Conservation (phyloP, 2,329 filamentous ascomycete species). For the Exophiala sp. region DNA sequence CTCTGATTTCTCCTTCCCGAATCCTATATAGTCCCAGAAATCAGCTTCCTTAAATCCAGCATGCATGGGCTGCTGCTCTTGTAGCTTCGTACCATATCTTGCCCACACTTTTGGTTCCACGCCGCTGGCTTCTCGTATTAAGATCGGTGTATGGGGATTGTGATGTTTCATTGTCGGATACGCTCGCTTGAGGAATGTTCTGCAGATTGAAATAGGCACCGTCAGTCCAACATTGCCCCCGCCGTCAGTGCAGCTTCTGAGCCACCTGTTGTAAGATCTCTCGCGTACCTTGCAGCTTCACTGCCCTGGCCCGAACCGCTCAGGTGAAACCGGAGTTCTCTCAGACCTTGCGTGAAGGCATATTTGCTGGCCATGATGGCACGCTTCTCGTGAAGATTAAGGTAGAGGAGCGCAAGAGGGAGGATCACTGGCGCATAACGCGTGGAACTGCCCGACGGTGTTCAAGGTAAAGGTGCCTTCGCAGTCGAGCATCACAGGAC, state of each 20-base stretch:
- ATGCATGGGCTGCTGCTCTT: background rate
- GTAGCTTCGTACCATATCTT: constrained; percentile 66
- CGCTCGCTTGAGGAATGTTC: constrained; percentile 80
- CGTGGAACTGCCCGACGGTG: no score
- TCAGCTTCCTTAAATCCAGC: constrained; percentile 12
- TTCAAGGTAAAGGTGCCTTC: no score
- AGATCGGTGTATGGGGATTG: constrained; percentile 88
- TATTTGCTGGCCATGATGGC: constrained; percentile 81
- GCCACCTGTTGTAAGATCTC: no score
- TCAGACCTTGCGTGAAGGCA: constrained; percentile 79
- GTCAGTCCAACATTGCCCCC: no score
- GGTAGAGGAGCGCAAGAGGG: background rate
- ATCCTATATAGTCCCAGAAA: constrained; percentile 44
- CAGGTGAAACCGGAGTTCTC: constrained; percentile 95
- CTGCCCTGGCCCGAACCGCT: constrained; percentile 92
- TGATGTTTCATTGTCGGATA: constrained; percentile 99
- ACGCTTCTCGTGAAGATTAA: background rate
- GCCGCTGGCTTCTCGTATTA: constrained; percentile 85
- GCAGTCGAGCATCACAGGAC: background rate
- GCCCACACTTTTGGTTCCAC: constrained; percentile 82
- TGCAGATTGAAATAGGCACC: constrained; percentile 36
- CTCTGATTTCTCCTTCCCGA: constrained; percentile 62
- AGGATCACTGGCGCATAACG: background rate
- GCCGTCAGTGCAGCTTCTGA: no score
- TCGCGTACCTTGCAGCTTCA: constrained; percentile 72